phyloP scores from a whole-genome alignment of 2,329 filamentous ascomycete genomes.

The Penicillium glabrum region DNA sequence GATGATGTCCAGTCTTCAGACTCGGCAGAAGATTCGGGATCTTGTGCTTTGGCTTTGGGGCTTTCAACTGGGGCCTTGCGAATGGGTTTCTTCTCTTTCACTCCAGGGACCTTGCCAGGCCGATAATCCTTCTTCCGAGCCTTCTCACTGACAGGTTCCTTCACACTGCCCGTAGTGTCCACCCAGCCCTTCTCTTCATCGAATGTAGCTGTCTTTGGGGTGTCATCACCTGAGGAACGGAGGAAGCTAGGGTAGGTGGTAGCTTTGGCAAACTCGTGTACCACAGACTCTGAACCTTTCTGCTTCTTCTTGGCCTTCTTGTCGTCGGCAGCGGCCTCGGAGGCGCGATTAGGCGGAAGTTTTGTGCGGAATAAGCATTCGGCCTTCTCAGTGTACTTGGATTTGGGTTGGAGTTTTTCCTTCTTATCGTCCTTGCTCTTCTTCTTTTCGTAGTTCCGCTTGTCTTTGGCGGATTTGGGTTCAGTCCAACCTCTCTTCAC shows the following conservation, averaged over 20 bases:
- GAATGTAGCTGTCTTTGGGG: slow-evolving; percentile 61
- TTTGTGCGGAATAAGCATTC: slow-evolving; percentile 85
- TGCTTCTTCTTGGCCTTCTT: slow-evolving; percentile 58
- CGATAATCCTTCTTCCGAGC: slow-evolving; percentile 29
- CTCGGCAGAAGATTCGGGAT: slow-evolving; percentile 18
- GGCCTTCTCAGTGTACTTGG: slow-evolving; percentile 75
- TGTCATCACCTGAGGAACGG: slow-evolving; percentile 53
- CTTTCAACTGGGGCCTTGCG: slow-evolving; percentile 8
- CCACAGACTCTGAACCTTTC: slow-evolving; percentile 63
- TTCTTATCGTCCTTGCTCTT: slow-evolving; percentile 58
- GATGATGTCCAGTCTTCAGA: slow-evolving; percentile 39
- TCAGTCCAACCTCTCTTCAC: slow-evolving; percentile 91
- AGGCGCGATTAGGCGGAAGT: slow-evolving; percentile 60
- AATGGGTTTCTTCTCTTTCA: slow-evolving; percentile 28
- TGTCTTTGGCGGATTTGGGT: slow-evolving; percentile 50
- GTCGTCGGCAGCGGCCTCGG: slow-evolving; percentile 24
- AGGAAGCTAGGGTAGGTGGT: slow-evolving; percentile 81
- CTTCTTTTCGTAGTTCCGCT: slow-evolving; percentile 48
- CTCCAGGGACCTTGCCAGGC: slow-evolving; percentile 31
- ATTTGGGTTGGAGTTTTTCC: slow-evolving; percentile 60
- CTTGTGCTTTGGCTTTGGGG: slow-evolving; percentile 11
- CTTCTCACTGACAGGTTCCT: slow-evolving; percentile 45
- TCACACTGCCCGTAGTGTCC: slow-evolving; percentile 71
- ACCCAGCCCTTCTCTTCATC: slow-evolving; percentile 88
- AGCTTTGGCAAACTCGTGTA: slow-evolving; percentile 90